A percentile compares a stretch with the other conserved stretches of the same genome.
These are phyloP conservation scores for Nitzschia sp. DNA, from an alignment of 108 stramenopile species.

Conservation along the genomic window DNA sequence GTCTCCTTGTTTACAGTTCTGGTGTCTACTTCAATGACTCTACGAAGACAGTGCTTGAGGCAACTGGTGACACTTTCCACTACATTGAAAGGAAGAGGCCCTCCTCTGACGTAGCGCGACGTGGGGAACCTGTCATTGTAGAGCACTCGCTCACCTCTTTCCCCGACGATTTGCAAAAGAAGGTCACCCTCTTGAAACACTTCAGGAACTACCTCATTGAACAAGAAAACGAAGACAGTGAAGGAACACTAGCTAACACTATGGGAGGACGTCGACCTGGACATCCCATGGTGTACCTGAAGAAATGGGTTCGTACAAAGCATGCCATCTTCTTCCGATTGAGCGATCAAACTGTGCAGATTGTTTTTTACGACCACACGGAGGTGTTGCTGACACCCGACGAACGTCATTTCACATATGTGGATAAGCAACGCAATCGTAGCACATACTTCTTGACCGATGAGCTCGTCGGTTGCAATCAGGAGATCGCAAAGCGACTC, in stretches of 20 bases:
- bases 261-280: conserved; percentile 22
- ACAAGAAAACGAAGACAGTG: conserved; percentile 74
- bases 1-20: conserved; percentile 45
- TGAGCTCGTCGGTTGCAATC: conserved; percentile 62
- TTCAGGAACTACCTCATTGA: conserved; percentile 96
- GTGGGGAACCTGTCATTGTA: conserved; percentile 37
- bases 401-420: conserved; percentile 80
- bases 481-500: conserved; percentile 86
- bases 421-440: conserved; percentile 82
- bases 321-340: conserved; percentile 97
- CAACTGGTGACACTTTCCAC: conserved; percentile 77
- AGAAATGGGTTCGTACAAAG: conserved; percentile 97
- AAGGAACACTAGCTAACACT: conserved; percentile 19
- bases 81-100: conserved; percentile 86
- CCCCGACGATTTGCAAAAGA: conserved; percentile 87
- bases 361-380: conserved; percentile 92
- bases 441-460: conserved; percentile 65
- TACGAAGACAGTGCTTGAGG: conserved; percentile 90
- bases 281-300: conserved; percentile 75
- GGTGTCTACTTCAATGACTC: conserved; percentile 98
- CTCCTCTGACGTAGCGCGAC: conserved; percentile 20
- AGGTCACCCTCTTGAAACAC: conserved; percentile 93
- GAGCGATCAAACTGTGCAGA: conserved; percentile 95
- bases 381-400: conserved; percentile 89
- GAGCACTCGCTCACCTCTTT: conserved; percentile 76